Conservation (phyloP, 441 rosid species). For the Adansonia gregorii region DNA sequence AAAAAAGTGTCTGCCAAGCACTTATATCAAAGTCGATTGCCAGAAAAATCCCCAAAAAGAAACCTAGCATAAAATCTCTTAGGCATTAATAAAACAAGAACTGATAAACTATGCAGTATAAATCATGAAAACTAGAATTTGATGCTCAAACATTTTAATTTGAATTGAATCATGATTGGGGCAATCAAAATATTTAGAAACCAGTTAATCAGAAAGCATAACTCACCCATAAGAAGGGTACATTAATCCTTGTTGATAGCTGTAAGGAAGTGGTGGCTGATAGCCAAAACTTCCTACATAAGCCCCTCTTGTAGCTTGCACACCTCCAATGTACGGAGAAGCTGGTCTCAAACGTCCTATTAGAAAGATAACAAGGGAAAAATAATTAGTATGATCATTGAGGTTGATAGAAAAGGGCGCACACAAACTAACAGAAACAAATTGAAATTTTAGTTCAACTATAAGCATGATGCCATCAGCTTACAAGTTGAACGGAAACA, state of each 20-base stretch:
- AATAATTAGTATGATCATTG: not conserved
- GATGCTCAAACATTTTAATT: constrained; percentile 10
- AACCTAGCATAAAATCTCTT: constrained; percentile 20
- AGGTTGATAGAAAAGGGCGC: not conserved
- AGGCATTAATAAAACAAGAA: not conserved
- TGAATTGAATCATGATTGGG: constrained; percentile 7
- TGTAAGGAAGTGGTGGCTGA: constrained; percentile 70
- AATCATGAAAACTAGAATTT: constrained; percentile 15
- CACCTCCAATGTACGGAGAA: constrained; percentile 53
- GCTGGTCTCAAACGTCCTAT: constrained; percentile 75
- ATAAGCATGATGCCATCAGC: not conserved
- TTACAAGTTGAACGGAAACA: not conserved
- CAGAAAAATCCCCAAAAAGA: constrained; percentile 12
- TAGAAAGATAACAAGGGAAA: constrained; percentile 24
- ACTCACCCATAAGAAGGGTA: constrained; percentile 92
- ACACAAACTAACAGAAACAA: not conserved
- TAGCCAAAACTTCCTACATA: constrained; percentile 70
- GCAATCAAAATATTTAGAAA: not conserved
- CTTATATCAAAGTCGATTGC: not conserved
- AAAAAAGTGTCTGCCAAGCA: not conserved
- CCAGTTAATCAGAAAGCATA: constrained; percentile 16
- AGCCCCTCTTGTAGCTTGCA: constrained; percentile 66
- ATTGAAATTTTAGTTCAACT: constrained; percentile 3
- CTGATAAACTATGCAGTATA: not conserved
- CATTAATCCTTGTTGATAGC: constrained; percentile 79